These are phyloP conservation scores for Picea sitchensis DNA, from an alignment of 75 land plant genomes.

Conservation along the genomic window DNA sequence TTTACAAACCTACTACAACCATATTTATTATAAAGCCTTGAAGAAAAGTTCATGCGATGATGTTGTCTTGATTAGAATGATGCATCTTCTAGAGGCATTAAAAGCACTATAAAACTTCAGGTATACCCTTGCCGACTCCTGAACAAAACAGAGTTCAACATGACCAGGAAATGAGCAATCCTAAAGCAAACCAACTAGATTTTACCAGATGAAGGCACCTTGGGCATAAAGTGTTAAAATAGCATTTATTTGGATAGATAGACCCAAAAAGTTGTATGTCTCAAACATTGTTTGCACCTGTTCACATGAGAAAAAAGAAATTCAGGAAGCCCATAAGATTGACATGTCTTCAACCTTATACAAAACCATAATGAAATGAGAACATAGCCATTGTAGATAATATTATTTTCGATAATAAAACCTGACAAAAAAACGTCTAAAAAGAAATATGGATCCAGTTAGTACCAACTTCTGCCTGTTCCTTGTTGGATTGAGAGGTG, in stretches of 20 bases:
- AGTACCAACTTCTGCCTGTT: constrained; percentile 52
- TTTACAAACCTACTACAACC: neutral
- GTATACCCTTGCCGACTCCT: neutral
- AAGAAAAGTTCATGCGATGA: neutral
- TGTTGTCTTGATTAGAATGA: neutral
- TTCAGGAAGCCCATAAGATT: constrained; percentile 3
- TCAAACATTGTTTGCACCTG: constrained; percentile 60
- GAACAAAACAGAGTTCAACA: neutral
- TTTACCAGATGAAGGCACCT: constrained; percentile 21
- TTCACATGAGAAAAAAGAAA: constrained; percentile 8
- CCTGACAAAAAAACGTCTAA: neutral
- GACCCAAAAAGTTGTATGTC: constrained; percentile 48
- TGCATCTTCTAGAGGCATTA: neutral
- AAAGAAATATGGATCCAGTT: neutral
- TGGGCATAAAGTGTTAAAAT: constrained; percentile 55
- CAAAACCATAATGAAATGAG: neutral
- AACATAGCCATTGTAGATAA: neutral
- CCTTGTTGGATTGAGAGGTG: constrained; percentile 46
- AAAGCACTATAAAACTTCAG: neutral
- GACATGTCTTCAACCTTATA: neutral
- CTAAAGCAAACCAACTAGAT: neutral
- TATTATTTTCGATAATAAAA: neutral
- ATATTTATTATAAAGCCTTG: neutral
- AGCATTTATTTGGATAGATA: constrained; percentile 49
- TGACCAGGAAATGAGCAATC: neutral